Base-by-base conservation (phyloP, 2,329 filamentous ascomycete species). In the Ophiocordyceps unilateralis region DNA sequence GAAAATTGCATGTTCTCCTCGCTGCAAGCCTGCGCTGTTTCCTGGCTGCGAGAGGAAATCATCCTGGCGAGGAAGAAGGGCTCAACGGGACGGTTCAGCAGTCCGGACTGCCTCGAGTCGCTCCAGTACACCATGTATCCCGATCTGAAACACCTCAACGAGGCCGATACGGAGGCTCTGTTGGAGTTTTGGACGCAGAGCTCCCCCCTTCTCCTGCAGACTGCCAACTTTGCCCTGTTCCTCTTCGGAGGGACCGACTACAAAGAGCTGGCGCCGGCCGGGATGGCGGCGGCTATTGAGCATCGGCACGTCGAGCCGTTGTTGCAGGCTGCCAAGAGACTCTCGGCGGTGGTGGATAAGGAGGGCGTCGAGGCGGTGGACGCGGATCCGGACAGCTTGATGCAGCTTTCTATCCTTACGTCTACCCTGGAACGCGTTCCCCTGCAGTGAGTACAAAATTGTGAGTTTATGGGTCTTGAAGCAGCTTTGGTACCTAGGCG, bases 1-100 rank as follows among this genome's bases (percentile, higher is more conserved):
- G 75, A 80, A 56, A 76, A 79, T 54, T 80, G 76, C 62, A 68
- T 74, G 49, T 80, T 76, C 50, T 66, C 74, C 2, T 66, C 70
- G 1, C 63, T 81, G 32, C 78, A 78, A 54, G 76, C 72, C 9
- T 75, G 72, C 37, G 76, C 76, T 1, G 67, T 81, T 5, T 67
- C 67, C 4, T 81, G 77, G 77, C 58, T 80, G 28, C 70, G 74
- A 43, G 76, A 80, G 50, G 77, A 81, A 53, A 60, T 80, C 15
- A 64, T 78, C 9, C 55, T 64, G 5, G 68, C 71, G 3, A 58
- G 50, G 22, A 55, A 57, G 36, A 44, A 55, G 21, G 47, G 49
- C 14, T 46, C 52, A 23, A 59, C 55, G 49, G 58, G 54, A 9
- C 56, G 53, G 21, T 81, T 81, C 53, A 58, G 67, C 11, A 67